Percentiles rank a stretch among this genome's conserved stretches.
Conservation (phyloP, 2,329 filamentous ascomycete species). For the Nemania abortiva region DNA sequence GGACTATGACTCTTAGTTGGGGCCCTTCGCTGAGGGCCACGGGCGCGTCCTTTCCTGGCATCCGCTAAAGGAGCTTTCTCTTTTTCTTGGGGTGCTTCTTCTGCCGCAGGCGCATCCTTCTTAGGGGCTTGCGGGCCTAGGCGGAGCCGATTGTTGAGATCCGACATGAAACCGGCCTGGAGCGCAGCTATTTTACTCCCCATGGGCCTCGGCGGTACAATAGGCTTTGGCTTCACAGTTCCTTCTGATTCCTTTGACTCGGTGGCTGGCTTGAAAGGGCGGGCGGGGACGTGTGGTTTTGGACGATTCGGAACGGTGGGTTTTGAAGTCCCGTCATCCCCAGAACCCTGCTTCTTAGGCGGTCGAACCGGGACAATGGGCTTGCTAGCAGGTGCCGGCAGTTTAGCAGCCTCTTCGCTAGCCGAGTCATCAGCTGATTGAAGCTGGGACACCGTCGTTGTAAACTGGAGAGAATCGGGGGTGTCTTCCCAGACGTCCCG, state of each 20-base stretch:
- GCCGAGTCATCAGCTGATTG: slow-evolving; percentile 58
- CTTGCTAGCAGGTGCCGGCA: slow-evolving; percentile 58
- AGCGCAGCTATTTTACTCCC: slow-evolving; percentile 91
- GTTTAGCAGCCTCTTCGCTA: slow-evolving; percentile 58
- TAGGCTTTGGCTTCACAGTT: slow-evolving; percentile 80
- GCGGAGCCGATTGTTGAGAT: slow-evolving; percentile 89
- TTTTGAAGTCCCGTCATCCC: slow-evolving; percentile 53
- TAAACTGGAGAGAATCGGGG: slow-evolving; percentile 83
- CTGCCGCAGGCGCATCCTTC: slow-evolving; percentile 73
- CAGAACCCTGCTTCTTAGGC: slow-evolving; percentile 56
- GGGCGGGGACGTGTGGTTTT: slow-evolving; percentile 71
- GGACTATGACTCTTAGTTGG: slow-evolving; percentile 64
- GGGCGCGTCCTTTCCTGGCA: slow-evolving; percentile 89
- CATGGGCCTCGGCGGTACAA: slow-evolving; percentile 80
- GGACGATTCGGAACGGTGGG: slow-evolving; percentile 65
- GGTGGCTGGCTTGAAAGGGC: slow-evolving; percentile 56
- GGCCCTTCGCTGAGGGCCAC: slow-evolving; percentile 84
- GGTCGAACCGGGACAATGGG: slow-evolving; percentile 70
- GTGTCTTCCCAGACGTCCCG: slow-evolving; percentile 95
- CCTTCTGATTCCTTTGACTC: slow-evolving; percentile 58
- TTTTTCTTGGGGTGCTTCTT: slow-evolving; percentile 67
- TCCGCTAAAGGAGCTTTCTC: slow-evolving; percentile 86
- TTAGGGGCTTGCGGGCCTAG: slow-evolving; percentile 85
- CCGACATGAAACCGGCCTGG: slow-evolving; percentile 91
- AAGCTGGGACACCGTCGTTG: slow-evolving; percentile 76